Conservation (phyloP, 2,329 filamentous ascomycete genomes). For the Aspergillus fijiensis region DNA sequence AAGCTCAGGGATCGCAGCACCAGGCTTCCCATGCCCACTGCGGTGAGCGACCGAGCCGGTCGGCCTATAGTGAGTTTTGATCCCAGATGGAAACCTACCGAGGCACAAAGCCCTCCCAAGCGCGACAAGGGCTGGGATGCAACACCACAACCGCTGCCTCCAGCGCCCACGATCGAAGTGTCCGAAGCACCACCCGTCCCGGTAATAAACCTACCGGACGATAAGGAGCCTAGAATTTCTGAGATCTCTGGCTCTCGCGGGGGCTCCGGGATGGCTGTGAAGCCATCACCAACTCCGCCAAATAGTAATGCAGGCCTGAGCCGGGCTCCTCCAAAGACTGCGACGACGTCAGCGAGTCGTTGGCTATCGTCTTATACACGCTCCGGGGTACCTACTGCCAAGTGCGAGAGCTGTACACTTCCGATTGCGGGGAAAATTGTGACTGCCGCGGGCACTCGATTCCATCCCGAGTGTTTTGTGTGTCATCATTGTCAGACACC, state of each 20-base stretch:
- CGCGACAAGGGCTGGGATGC: slow-evolving; percentile 21
- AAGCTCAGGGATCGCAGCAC: slow-evolving; percentile 79
- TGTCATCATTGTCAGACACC: slow-evolving; percentile 84
- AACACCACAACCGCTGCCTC: slow-evolving; percentile 35
- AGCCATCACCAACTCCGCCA: slow-evolving; percentile 19
- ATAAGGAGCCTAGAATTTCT: slow-evolving; percentile 40
- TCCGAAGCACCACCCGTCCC: slow-evolving; percentile 43
- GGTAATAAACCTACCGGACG: slow-evolving; percentile 54
- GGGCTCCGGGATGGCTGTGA: slow-evolving; percentile 11
- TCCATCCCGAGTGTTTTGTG: slow-evolving; percentile 90
- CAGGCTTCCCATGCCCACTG: slow-evolving; percentile 82
- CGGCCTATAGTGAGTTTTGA: slow-evolving; percentile 98
- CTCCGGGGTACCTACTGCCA: slow-evolving; percentile 60
- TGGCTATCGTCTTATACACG: slow-evolving; percentile 46
- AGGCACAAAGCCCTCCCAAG: slow-evolving; percentile 34
- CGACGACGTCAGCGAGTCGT: slow-evolving; percentile 39
- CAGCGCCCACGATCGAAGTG: slow-evolving; percentile 32
- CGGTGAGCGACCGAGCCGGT: slow-evolving; percentile 85
- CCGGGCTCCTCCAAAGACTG: slow-evolving; percentile 34
- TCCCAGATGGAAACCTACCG: slow-evolving; percentile 69
- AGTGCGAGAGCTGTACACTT: slow-evolving; percentile 78
- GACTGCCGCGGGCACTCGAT: slow-evolving; percentile 75
- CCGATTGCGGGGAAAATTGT: slow-evolving; percentile 91
- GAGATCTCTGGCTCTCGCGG: slow-evolving; percentile 29
- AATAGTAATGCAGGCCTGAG: slow-evolving; percentile 21